These are phyloP conservation scores for Pseudovirgaria hyperparasitica DNA, from an alignment of 2,329 filamentous ascomycete species.

Conservation along the genomic window DNA sequence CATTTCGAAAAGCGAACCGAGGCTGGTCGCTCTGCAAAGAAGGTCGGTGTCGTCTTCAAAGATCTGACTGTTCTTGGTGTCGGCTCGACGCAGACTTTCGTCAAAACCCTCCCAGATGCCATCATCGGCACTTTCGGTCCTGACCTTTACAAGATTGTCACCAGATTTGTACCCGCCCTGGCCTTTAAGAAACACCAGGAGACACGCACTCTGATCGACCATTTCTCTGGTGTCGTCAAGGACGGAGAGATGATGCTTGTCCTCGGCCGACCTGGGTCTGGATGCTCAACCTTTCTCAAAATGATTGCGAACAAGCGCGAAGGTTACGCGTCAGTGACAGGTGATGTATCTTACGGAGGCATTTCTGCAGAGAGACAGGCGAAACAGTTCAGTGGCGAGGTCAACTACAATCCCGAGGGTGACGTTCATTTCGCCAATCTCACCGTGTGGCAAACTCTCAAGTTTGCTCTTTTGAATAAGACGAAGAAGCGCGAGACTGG, in stretches of 20 bases:
- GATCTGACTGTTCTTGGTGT: constrained; percentile 62
- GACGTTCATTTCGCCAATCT: constrained; percentile 62
- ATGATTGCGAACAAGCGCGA: constrained; percentile 58
- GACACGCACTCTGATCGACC: constrained; percentile 46
- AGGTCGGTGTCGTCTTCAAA: constrained; percentile 66
- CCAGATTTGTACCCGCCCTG: constrained; percentile 39
- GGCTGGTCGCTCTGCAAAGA: constrained; percentile 57
- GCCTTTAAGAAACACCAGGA: constrained; percentile 35
- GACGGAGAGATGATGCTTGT: constrained; percentile 63
- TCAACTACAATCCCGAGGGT: constrained; percentile 68
- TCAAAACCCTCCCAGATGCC: constrained; percentile 60
- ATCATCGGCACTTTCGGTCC: constrained; percentile 69
- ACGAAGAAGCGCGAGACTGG: constrained; percentile 52
- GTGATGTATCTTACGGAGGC: constrained; percentile 60
- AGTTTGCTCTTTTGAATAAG: constrained; percentile 64
- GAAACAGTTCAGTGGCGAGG: constrained; percentile 59
- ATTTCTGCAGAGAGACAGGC: constrained; percentile 55
- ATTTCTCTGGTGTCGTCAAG: constrained; percentile 54
- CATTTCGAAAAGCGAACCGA: constrained; percentile 58
- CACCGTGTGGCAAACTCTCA: constrained; percentile 66
- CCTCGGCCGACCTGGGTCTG: constrained; percentile 59
- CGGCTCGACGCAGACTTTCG: constrained; percentile 53
- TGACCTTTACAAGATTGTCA: constrained; percentile 56
- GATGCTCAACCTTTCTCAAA: constrained; percentile 68
- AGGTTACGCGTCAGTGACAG: constrained; percentile 52